Base-by-base conservation (phyloP, 805 yeast genomes). In the Schwanniomyces vanrijiae region DNA sequence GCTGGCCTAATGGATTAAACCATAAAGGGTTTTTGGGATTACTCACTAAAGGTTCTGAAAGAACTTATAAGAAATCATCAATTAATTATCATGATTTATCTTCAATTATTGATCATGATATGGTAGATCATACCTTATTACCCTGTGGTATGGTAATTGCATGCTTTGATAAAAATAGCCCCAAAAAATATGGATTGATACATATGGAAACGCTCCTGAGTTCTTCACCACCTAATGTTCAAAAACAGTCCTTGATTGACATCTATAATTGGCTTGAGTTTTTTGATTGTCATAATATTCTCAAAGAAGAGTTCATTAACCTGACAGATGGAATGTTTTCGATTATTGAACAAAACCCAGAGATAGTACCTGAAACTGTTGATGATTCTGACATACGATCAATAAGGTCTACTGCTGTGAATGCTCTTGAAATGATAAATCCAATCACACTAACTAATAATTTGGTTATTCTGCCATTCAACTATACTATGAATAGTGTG, bases 391-490 rank as follows among this genome's bases (percentile, higher is more conserved):
- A 50, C 18, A 16, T 20, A 3, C 18, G 26, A 25, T 44, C 51
- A 6, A 37, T 51, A 8, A 35, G 16, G 25, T 42, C 41, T 18
- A 44, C 37, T 28, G 46, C 56, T 2, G 40, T 54, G 4, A 49
- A 59, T 1, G 66, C 70, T 4, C 49, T 65, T 21, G 68, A 63
- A 7, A 46, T 63, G 42, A 53, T 69, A n/a, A 58, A 67, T 41
- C 75, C 75, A 0, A 48, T 66, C 5, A 65, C 56, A 43, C 51
- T 71, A 13, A 66, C 75, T 11, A 69, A 66, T 48, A 62, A 61
- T 44, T 56, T 69, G 25, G 69, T 72, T 5, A 60, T 71, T 8
- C 68, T 59, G 66, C 77, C 77, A 1, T 38, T 73, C 5, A 65
- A 57, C 40, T 61, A 56, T 37, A 70, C 77, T 0, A 61, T 72